Evolutionary conservation across 2,329 filamentous ascomycete species (phyloP), one percentile per base, ranked within the genome.

Genomic region (Aspergillus fumigatus): DNA sequence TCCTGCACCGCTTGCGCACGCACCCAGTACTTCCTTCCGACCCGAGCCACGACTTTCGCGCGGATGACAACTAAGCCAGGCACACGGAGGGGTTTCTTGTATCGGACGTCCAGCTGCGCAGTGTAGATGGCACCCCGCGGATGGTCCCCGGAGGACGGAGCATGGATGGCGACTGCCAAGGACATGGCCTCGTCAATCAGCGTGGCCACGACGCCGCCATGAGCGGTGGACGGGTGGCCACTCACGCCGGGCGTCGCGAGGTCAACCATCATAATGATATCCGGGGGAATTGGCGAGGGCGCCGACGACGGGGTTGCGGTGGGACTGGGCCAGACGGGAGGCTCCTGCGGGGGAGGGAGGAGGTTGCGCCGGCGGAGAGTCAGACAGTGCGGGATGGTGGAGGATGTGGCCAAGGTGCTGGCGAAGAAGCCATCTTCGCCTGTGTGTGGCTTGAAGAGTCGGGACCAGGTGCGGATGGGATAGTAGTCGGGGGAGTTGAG

Each of bases 111-210:
- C 58, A 78, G 59, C 48, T 76, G 74, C 17, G 68, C 64, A 0
- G 76, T 78, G 48, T 70, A 78, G 23, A 73, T 66, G 49, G 61
- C 65, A 0, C 69, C 69, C 6, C 68, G 65, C 11, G 69, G 64
- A 23, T 67, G 63, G 45, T 60, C 56, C 3, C 62, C 62, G 2
- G 50, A 38, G 2, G 32, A 26, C 54, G 59, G 55, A 43, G 66
- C 58, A 62, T 73, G 71, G 26, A 69, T 58, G 53, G 70, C 68
- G 27, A 76, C 67, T 11, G 70, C 70, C 14, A 75, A 57, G 1
- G 74, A 76, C 73, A 78, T 77, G 25, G 73, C 68, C 63, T 79
- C 77, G 55, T 79, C 77, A 25, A 79, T 67, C 23, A 77, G 56
- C 4, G 73, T 73, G 27, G 73, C 72, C 11, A 75, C 60, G 35